Evolutionary conservation across 352 stramenopile species (phyloP).

Genomic region (Pythium aristosporum): DNA sequence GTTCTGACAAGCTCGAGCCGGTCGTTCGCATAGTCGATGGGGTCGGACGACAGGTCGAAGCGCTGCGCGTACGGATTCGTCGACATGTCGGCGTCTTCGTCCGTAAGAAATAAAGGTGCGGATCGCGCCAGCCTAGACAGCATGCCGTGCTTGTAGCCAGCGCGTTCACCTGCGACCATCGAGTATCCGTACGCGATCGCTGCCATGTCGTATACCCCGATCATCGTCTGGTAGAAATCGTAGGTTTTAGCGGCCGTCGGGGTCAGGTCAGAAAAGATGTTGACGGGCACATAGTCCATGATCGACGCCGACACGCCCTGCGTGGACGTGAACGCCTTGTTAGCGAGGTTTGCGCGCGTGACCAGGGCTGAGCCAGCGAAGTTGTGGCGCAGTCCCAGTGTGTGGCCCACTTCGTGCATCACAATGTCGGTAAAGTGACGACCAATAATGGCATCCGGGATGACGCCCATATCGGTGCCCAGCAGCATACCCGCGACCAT

Average conservation of each 20-base stretch:
- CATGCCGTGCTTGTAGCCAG: slow-evolving; percentile 40
- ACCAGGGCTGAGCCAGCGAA: slow-evolving; percentile 64
- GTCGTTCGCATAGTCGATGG: slow-evolving; percentile 57
- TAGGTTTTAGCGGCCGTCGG: slow-evolving; percentile 34
- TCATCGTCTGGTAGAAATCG: slow-evolving; percentile 64
- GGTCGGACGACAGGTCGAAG: slow-evolving; percentile 61
- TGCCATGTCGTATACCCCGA: slow-evolving; percentile 77
- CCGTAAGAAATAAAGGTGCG: slow-evolving; percentile 61
- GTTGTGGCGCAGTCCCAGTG: slow-evolving; percentile 85
- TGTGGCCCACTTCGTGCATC: slow-evolving; percentile 90
- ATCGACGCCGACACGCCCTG: slow-evolving; percentile 65
- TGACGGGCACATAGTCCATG: slow-evolving; percentile 87
- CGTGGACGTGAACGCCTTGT: slow-evolving; percentile 45
- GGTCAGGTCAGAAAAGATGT: slow-evolving; percentile 78
- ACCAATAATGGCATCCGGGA: slow-evolving; percentile 59
- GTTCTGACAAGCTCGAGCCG: slow-evolving; percentile 47
- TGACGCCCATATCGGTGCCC: slow-evolving; percentile 25
- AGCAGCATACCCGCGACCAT: slow-evolving; percentile 38
- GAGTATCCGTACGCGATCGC: slow-evolving; percentile 88
- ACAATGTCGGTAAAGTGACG: slow-evolving; percentile 75
- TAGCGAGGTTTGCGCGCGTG: slow-evolving; percentile 52
- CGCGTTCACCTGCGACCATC: slow-evolving; percentile 39
- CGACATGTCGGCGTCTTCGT: slow-evolving; percentile 44
- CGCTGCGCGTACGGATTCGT: slow-evolving; percentile 52
- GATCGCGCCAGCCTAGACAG: slow-evolving; percentile 43